These are phyloP conservation scores for Acer yangbiense DNA, from an alignment of 345 rosid genomes.

Conservation along the genomic window DNA sequence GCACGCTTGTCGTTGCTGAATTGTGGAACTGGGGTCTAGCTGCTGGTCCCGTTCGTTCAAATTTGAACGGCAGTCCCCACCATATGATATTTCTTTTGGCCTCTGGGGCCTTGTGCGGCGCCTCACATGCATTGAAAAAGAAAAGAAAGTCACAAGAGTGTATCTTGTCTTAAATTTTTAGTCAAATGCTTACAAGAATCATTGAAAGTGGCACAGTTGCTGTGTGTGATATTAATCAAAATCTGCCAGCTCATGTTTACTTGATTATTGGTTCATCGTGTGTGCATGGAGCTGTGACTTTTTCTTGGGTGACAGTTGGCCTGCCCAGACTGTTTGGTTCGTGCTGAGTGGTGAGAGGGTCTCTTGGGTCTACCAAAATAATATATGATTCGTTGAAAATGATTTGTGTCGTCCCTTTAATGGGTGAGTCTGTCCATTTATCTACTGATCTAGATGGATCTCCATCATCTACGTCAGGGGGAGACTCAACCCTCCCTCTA, in stretches of 20 bases:
- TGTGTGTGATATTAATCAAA: neutral
- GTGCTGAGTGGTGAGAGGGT: neutral
- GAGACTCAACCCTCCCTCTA: too few relatives aligned
- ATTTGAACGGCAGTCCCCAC: neutral
- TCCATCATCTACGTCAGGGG: too few relatives aligned
- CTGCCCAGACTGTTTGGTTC: neutral
- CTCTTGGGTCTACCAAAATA: neutral
- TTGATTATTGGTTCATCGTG: neutral
- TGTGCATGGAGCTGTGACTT: too few relatives aligned
- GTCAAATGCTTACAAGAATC: constrained; percentile 2
- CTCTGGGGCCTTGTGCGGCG: neutral
- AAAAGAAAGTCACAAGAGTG: neutral
- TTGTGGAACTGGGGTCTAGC: too few relatives aligned
- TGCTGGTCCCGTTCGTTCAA: neutral
- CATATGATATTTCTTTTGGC: too few relatives aligned
- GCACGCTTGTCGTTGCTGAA: neutral
- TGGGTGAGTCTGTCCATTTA: too few relatives aligned
- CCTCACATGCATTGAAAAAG: neutral
- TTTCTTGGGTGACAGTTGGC: neutral
- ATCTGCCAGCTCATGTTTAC: constrained; percentile 9
- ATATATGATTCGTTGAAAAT: too few relatives aligned
- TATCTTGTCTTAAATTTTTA: neutral
- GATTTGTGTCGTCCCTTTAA: too few relatives aligned
- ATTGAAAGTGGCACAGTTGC: neutral
- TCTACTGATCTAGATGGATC: too few relatives aligned